A percentile compares a stretch with the other conserved stretches of the same genome.
These are phyloP conservation scores for Coffea eugenioides DNA, from an alignment of 257 asterid species.

Conservation along the genomic window DNA sequence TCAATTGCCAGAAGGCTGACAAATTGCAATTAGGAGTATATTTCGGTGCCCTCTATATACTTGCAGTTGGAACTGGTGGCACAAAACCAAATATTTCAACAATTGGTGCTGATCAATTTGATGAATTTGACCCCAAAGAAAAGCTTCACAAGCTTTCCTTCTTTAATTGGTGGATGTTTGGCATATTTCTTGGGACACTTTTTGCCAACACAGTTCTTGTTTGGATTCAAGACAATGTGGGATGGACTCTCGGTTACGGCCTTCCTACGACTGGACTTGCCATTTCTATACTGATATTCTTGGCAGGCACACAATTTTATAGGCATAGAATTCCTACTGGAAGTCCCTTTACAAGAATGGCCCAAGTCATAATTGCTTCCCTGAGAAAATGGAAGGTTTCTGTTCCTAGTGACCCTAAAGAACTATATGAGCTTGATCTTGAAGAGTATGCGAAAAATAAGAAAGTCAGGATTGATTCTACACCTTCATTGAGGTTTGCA, in stretches of 20 bases:
- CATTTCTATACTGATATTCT: constrained; percentile 65
- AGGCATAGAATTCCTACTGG: constrained; percentile 80
- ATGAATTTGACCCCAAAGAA: constrained; percentile 75
- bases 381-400: constrained; percentile 52
- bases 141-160: constrained; percentile 78
- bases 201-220: constrained; percentile 79
- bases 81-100: constrained; percentile 89
- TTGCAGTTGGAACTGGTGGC: constrained; percentile 87
- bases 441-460: constrained; percentile 44
- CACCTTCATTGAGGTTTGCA: constrained; percentile 63
- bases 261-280: constrained; percentile 74
- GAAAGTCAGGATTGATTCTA: constrained; percentile 65
- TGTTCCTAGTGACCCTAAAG: constrained; percentile 55
- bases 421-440: constrained; percentile 62
- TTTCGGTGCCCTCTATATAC: constrained; percentile 69
- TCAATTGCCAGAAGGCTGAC: constrained; percentile 51
- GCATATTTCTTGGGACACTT: constrained; percentile 75
- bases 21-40: constrained; percentile 55
- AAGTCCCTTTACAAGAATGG: constrained; percentile 84
- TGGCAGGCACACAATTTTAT: constrained; percentile 68
- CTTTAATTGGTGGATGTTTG: constrained; percentile 97
- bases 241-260: constrained; percentile 84
- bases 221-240: constrained; percentile 83
- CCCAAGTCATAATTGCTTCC: constrained; percentile 66
- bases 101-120: constrained; percentile 93